Conservation (phyloP, 2,329 filamentous ascomycete genomes). For the Fusarium haematococcum region DNA sequence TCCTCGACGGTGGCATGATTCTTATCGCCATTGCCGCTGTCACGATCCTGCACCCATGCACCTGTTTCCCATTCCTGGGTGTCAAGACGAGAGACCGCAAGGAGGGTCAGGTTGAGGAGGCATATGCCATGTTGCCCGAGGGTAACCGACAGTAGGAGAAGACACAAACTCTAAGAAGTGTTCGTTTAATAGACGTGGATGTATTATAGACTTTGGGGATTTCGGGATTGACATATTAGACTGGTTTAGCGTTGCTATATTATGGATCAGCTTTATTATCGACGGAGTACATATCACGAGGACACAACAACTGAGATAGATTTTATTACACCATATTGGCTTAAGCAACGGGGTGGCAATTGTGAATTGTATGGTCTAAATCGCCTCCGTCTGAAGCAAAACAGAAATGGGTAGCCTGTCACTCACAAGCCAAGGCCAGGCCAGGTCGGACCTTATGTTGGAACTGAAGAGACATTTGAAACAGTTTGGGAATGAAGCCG, state of each 20-base stretch:
- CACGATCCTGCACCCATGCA: conserved; percentile 25
- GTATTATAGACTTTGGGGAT: background rate
- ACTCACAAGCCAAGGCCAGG: background rate
- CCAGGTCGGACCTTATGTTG: background rate
- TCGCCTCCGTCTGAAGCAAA: background rate
- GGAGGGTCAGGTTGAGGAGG: background rate
- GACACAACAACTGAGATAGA: background rate
- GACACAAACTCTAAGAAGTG: background rate
- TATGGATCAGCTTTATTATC: background rate
- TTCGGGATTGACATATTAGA: background rate
- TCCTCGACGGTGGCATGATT: conserved; percentile 25
- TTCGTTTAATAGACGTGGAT: background rate
- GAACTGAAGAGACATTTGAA: no score
- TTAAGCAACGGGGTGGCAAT: background rate
- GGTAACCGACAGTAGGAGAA: background rate
- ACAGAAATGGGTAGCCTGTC: background rate
- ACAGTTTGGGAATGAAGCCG: no score
- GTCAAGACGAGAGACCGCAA: background rate
- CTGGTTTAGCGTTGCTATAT: background rate
- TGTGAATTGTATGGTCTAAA: background rate
- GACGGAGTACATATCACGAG: background rate
- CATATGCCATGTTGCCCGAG: background rate
- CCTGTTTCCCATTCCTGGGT: conserved; percentile 32
- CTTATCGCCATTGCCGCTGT: conserved; percentile 23
- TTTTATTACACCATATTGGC: background rate